Evolutionary conservation across 352 stramenopile species (phyloP).

Genomic region (Phytophthora colocasiae): DNA sequence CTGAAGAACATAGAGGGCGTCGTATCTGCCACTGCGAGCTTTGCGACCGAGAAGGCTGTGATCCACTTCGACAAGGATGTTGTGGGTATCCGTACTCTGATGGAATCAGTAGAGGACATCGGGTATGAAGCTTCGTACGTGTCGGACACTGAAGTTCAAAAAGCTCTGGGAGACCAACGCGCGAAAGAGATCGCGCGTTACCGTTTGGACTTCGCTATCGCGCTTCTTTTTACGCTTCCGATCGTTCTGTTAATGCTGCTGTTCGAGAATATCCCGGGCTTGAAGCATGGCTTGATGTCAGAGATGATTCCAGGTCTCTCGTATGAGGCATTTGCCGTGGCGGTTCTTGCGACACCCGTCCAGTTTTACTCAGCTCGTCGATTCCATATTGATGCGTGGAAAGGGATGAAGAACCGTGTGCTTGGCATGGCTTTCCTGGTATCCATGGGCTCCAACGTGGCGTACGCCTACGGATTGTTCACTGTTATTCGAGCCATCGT

Average conservation of each 20-base stretch:
- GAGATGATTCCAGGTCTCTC: slow-evolving; percentile 57
- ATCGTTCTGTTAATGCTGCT: slow-evolving; percentile 92
- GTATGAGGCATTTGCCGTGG: slow-evolving; percentile 69
- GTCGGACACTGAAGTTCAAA: slow-evolving; percentile 65
- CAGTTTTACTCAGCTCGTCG: slow-evolving; percentile 93
- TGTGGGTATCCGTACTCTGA: slow-evolving; percentile 66
- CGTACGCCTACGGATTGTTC: slow-evolving; percentile 95
- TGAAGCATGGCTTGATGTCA: slow-evolving; percentile 57
- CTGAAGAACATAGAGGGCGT: slow-evolving; percentile 71
- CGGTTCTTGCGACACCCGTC: slow-evolving; percentile 92
- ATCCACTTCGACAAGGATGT: slow-evolving; percentile 72
- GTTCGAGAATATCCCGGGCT: slow-evolving; percentile 60
- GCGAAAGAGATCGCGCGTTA: slow-evolving; percentile 75
- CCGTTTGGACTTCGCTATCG: slow-evolving; percentile 76
- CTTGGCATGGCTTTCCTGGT: slow-evolving; percentile 98
- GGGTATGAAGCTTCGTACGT: slow-evolving; percentile 36
- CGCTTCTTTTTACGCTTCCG: slow-evolving; percentile 92
- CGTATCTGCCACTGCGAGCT: slow-evolving; percentile 69
- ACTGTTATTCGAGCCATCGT: slow-evolving; percentile 76
- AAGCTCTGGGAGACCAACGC: slow-evolving; percentile 77
- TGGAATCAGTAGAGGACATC: slow-evolving; percentile 79
- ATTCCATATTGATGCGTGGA: slow-evolving; percentile 95
- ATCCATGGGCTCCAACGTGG: slow-evolving; percentile 94
- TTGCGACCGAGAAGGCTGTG: slow-evolving; percentile 79
- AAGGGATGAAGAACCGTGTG: slow-evolving; percentile 85